Base-by-base conservation (phyloP, 106 monocot genomes). In the Allium cepa region DNA sequence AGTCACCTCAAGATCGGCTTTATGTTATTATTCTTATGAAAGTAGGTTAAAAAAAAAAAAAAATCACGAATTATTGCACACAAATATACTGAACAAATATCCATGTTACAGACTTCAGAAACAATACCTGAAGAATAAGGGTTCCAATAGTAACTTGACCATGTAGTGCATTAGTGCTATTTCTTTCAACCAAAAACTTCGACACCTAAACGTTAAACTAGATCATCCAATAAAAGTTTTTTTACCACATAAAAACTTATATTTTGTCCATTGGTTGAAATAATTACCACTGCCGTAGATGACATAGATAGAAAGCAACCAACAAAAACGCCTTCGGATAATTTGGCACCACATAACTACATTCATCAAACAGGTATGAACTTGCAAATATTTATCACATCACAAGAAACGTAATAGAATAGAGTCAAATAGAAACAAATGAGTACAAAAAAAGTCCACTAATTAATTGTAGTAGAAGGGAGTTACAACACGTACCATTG, bases 111-210 rank as follows among this genome's bases (percentile, higher is more conserved):
- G 5, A 36, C 36, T 4, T 36, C 17, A 47, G 9, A 58, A 72
- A 8, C 4, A 80, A 80, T 75, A 97, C 96, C 96, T 99, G 97
- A 71, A 99, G 89, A 83, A 99, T 99, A 48, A 99, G 87, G 50
- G 97, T 99, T 28, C 97, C 97, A 71, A 99, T 90, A 66, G 87
- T 92, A 50, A 99, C 92, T 92, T 99, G 92, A 77, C 89, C 89
- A 87, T 92, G 67, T 73, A 92, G 80, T 64, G 79, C 59, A 77
- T 81, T 92, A 14, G 70, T 82, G 68, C 75, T 89, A 65, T 74
- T 83, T 80, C 71, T 99, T 72, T 92, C 97, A 45, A 85, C 82
- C 50, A 99, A 68, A 83, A 90, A 99, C 72, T 99, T 99, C 47
- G 92, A 99, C 69, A 99, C 97, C 97, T 99, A 67, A 59, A 7